phyloP scores from a whole-genome alignment of 2,329 filamentous ascomycete genomes.

The Ceratocystis diversiconidia region DNA sequence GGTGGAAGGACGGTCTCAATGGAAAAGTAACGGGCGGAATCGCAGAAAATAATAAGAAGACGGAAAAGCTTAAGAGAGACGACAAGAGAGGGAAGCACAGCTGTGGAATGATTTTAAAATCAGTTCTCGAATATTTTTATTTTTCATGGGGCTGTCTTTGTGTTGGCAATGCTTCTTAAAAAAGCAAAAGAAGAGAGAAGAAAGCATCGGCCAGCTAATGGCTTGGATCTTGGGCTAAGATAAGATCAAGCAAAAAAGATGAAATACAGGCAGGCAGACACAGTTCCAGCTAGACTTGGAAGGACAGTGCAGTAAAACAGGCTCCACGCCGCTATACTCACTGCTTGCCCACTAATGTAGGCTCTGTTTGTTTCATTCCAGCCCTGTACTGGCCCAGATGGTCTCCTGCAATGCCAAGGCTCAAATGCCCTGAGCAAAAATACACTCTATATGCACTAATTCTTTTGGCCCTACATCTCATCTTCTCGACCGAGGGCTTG shows the following conservation, averaged over 20 bases:
- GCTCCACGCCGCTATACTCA: too few species aligned
- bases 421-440: background rate
- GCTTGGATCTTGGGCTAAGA: background rate
- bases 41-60: background rate
- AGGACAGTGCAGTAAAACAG: too few species aligned
- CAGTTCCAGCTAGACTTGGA: too few species aligned
- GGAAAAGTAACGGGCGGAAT: background rate
- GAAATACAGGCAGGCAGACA: too few species aligned
- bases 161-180: too few species aligned
- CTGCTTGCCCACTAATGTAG: too few species aligned
- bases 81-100: conserved; percentile 4
- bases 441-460: background rate
- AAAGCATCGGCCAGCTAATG: background rate
- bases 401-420: background rate
- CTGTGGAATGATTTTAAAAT: background rate
- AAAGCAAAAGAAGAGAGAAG: background rate
- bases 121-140: background rate
- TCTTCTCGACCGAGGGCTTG: background rate
- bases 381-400: too few species aligned
- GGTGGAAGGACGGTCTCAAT: background rate
- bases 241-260: too few species aligned
- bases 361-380: too few species aligned
- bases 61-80: background rate
- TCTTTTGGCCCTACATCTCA: background rate
- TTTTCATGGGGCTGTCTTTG: background rate